phyloP scores from a whole-genome alignment of 139 green algal species.

The Picochlorum costavermella region DNA sequence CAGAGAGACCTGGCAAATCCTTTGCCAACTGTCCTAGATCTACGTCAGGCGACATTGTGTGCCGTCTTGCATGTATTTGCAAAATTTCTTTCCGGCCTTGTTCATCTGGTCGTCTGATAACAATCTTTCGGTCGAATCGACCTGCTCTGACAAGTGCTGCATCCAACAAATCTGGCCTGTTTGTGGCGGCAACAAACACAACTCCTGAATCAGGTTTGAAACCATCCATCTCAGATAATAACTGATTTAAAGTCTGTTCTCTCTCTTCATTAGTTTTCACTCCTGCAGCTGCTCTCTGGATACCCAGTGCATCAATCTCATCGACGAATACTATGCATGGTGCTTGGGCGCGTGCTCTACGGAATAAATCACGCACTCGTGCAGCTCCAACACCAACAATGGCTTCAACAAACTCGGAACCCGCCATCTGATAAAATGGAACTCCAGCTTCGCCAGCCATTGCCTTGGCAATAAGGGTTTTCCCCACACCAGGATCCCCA shows the following conservation, averaged over 20 bases:
- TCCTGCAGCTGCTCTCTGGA: constrained; percentile 62
- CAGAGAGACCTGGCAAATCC: constrained; percentile 78
- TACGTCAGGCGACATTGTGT: constrained; percentile 54
- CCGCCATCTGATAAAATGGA: constrained; percentile 89
- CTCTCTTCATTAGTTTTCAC: constrained; percentile 53
- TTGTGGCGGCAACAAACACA: constrained; percentile 94
- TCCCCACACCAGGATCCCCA: constrained; percentile 80
- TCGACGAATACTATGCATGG: constrained; percentile 98
- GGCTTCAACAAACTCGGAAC: constrained; percentile 95
- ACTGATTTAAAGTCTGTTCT: constrained; percentile 96
- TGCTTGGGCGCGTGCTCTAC: constrained; percentile 68
- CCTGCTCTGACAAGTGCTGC: constrained; percentile 76
- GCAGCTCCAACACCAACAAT: constrained; percentile 95
- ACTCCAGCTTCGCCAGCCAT: constrained; percentile 82
- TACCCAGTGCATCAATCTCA: constrained; percentile 93
- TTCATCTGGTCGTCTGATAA: constrained; percentile 66
- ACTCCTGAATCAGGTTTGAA: constrained; percentile 89
- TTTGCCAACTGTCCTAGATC: constrained; percentile 83
- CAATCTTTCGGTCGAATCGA: constrained; percentile 90
- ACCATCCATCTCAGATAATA: constrained; percentile 97
- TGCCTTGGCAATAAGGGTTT: constrained; percentile 89
- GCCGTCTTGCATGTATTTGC: constrained; percentile 45
- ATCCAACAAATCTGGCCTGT: constrained; percentile 70
- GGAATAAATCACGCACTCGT: constrained; percentile 93
- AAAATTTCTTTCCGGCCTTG: constrained; percentile 69